Conservation (phyloP, 2,329 filamentous ascomycete species). For the Xylariales sp. region DNA sequence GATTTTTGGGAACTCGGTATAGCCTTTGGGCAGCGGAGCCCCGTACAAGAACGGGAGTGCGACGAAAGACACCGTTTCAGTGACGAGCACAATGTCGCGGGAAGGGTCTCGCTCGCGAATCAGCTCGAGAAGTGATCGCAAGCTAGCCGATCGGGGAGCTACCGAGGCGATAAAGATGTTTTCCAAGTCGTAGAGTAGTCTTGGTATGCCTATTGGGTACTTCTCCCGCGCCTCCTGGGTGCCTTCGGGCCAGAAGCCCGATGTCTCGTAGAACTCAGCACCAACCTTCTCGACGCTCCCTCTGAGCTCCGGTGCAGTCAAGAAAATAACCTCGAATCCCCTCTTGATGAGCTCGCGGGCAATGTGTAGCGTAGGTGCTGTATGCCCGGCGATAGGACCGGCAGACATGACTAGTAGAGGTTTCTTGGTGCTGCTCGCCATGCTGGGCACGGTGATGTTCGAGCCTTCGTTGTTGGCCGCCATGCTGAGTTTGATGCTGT, state of each 20-base stretch:
- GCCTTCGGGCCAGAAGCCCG: not conserved
- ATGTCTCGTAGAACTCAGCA: constrained; percentile 26
- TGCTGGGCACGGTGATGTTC: not conserved
- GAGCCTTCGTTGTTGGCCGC: not conserved
- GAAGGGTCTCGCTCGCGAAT: constrained; percentile 26
- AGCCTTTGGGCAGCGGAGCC: constrained; percentile 33
- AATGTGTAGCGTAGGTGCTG: constrained; percentile 20
- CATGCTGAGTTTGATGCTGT: too few species aligned
- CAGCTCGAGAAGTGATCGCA: constrained; percentile 31
- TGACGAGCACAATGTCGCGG: constrained; percentile 36
- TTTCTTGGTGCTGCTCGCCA: constrained; percentile 1
- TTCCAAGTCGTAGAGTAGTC: constrained; percentile 29
- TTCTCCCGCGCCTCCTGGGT: constrained; percentile 1
- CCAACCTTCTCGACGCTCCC: constrained; percentile 27
- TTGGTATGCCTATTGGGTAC: constrained; percentile 12
- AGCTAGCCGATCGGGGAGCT: constrained; percentile 24
- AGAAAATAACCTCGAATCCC: constrained; percentile 34
- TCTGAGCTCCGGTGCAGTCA: constrained; percentile 25
- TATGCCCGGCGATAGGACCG: constrained; percentile 18
- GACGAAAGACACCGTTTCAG: constrained; percentile 35
- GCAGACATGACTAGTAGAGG: constrained; percentile 19
- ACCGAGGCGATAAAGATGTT: constrained; percentile 30
- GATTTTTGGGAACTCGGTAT: constrained; percentile 26
- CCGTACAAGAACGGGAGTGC: constrained; percentile 32
- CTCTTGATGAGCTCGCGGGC: constrained; percentile 26